Evolutionary conservation across 805 yeast species (phyloP).

Genomic region (Brettanomyces bruxellensis): DNA sequence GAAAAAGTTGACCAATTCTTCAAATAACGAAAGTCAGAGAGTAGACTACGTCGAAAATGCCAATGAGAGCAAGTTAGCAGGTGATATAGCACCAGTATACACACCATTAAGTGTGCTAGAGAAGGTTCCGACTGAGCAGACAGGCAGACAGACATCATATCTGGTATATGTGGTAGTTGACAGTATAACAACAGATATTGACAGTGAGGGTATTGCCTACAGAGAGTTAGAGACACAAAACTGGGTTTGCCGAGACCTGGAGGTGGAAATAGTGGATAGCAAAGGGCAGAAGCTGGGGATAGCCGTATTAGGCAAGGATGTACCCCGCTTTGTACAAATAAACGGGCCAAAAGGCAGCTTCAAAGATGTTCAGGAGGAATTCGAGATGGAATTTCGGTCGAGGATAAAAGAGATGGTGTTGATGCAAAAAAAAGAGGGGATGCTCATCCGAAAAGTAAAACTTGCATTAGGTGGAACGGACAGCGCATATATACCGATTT

Average conservation of each 20-base stretch:
- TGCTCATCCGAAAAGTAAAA: background rate
- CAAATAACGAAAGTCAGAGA: too few species aligned
- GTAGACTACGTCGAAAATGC: too few species aligned
- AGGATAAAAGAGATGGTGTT: background rate
- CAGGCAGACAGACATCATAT: background rate
- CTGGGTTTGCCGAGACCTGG: background rate
- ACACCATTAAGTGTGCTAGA: background rate
- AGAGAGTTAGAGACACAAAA: too few species aligned
- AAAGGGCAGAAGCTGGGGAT: background rate
- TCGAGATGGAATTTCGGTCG: background rate
- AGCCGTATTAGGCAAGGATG: background rate
- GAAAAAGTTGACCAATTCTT: too few species aligned
- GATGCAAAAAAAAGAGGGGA: background rate
- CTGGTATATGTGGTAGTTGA: background rate
- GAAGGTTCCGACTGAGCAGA: background rate
- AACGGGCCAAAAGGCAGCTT: too few species aligned
- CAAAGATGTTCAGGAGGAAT: background rate
- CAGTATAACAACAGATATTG: background rate
- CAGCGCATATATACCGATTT: background rate
- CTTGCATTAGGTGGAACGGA: background rate
- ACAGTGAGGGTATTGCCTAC: too few species aligned
- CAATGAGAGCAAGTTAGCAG: too few species aligned
- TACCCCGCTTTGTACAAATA: background rate
- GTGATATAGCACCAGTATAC: background rate
- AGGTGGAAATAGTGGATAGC: background rate